Evolutionary conservation across 257 asterid genomes (phyloP).

Genomic region (Gynochthodes officinalis): DNA sequence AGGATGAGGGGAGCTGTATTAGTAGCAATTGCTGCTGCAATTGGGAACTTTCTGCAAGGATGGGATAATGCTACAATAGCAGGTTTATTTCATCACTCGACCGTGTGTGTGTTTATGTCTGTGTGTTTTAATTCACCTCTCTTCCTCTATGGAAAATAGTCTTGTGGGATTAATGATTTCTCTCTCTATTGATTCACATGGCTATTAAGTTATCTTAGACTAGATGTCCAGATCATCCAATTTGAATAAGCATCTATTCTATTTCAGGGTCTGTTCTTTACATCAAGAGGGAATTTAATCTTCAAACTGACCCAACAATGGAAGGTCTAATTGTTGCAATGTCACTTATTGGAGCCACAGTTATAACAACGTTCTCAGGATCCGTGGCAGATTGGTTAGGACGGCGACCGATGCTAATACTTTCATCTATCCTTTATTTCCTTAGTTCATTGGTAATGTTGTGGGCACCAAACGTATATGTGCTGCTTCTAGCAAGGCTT

Average conservation of each 20-base stretch:
- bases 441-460: constrained; percentile 80
- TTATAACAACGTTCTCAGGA: constrained; percentile 84
- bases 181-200: background rate
- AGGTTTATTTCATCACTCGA: constrained; percentile 35
- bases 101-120: background rate
- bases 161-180: background rate
- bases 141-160: background rate
- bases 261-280: constrained; percentile 83
- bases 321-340: constrained; percentile 93
- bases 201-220: background rate
- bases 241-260: constrained; percentile 2
- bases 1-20: constrained; percentile 79
- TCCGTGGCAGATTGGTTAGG: constrained; percentile 77
- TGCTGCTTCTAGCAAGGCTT: constrained; percentile 79
- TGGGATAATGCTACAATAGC: constrained; percentile 99
- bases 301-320: constrained; percentile 70
- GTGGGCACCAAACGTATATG: constrained; percentile 89
- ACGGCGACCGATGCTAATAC: constrained; percentile 90
- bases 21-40: constrained; percentile 81
- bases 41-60: constrained; percentile 93
- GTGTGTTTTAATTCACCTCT: background rate
- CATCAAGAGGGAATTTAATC: constrained; percentile 75
- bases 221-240: background rate
- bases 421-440: constrained; percentile 73
- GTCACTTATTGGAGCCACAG: constrained; percentile 91